phyloP scores from a whole-genome alignment of 1,284 basidiomycete genomes.

The Ganoderma boninense region DNA sequence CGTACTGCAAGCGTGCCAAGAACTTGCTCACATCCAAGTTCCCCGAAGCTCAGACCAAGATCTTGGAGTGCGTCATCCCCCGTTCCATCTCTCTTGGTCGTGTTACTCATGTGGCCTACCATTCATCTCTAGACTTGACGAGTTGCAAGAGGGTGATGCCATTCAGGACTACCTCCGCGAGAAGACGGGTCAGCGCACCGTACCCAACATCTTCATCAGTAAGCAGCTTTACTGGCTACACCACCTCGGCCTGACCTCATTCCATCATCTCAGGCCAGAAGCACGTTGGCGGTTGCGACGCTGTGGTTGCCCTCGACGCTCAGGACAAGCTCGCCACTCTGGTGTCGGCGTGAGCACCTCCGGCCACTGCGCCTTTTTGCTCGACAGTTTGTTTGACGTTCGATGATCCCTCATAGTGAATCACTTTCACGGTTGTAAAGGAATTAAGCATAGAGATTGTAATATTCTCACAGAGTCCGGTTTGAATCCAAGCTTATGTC shows the following conservation, averaged over 20 bases:
- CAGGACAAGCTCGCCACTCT: slow-evolving; percentile 40
- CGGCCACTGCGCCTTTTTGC: not conserved
- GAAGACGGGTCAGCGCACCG: slow-evolving; percentile 69
- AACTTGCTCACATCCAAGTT: slow-evolving; percentile 58
- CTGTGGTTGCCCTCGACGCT: slow-evolving; percentile 37
- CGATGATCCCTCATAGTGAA: not conserved
- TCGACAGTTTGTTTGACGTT: not conserved
- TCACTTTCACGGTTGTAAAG: slow-evolving; percentile 6
- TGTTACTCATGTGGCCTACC: not conserved
- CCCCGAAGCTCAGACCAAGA: slow-evolving; percentile 54
- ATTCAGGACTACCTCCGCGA: slow-evolving; percentile 68
- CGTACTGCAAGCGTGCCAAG: slow-evolving; percentile 70
- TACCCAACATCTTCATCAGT: slow-evolving; percentile 79
- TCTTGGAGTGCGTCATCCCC: slow-evolving; percentile 63
- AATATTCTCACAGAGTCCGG: not conserved
- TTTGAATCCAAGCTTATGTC: not conserved
- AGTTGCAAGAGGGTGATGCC: slow-evolving; percentile 58
- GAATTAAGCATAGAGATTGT: not conserved
- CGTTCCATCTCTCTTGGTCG: not conserved
- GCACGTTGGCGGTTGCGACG: slow-evolving; percentile 59
- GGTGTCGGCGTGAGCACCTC: slow-evolving; percentile 38
- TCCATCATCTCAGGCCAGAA: slow-evolving; percentile 51
- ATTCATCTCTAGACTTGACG: slow-evolving; percentile 46
- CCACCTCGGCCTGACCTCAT: not conserved
- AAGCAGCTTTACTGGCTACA: slow-evolving; percentile 38